These are phyloP conservation scores for Daphne laureola DNA, from an alignment of 441 rosid species.

Conservation along the genomic window DNA sequence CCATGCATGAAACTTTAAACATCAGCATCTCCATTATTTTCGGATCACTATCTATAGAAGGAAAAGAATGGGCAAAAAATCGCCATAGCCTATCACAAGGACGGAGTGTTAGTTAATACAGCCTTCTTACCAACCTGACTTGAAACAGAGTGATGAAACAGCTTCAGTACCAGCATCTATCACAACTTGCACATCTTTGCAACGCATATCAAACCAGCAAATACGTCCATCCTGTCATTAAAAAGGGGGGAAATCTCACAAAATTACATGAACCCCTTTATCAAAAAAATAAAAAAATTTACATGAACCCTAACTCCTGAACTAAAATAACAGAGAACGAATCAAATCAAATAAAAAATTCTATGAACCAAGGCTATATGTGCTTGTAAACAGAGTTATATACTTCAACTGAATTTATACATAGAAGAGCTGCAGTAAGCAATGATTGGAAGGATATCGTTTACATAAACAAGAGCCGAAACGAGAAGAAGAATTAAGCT, in stretches of 20 bases:
- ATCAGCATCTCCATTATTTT: background rate
- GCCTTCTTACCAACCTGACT: constrained; percentile 41
- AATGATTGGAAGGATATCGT: background rate
- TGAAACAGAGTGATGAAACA: constrained; percentile 69
- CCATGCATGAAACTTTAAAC: constrained; percentile 2
- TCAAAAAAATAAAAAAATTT: too few species aligned
- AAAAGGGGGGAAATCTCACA: background rate
- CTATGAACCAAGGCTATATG: background rate
- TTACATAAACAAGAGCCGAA: background rate
- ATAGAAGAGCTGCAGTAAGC: background rate
- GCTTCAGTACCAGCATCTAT: constrained; percentile 60
- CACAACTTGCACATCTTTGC: constrained; percentile 68
- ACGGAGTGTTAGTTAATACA: background rate
- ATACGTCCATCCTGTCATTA: constrained; percentile 68
- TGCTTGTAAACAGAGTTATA: constrained; percentile 3
- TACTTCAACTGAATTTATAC: background rate
- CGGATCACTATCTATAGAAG: background rate
- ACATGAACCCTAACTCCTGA: background rate
- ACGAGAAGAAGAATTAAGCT: constrained; percentile 1
- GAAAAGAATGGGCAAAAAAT: background rate
- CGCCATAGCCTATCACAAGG: background rate
- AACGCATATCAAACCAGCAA: constrained; percentile 90
- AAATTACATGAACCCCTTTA: background rate
- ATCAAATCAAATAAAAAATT: background rate
- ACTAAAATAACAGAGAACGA: background rate